phyloP scores from a whole-genome alignment of 345 rosid genomes.

The Syzygium aromaticum region DNA sequence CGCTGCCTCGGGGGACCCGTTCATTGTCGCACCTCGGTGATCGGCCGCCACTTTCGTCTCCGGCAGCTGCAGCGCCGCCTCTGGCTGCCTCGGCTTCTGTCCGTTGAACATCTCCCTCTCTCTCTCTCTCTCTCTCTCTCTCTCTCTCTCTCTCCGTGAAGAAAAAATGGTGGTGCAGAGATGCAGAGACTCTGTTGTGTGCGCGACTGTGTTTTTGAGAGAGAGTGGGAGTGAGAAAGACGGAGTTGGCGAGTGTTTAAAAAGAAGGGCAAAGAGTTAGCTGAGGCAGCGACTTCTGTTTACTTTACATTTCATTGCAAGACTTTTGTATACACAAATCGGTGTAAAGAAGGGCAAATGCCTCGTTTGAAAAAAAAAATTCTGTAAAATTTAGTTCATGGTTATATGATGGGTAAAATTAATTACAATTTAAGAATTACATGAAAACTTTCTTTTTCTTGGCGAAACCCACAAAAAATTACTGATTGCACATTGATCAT shows the following conservation, averaged over 20 bases:
- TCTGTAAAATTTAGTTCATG: too few species aligned
- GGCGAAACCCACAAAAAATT: background rate
- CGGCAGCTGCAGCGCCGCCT: conserved; percentile 14
- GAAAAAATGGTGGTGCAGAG: background rate
- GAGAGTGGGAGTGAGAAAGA: background rate
- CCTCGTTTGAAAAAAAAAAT: background rate
- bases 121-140: background rate
- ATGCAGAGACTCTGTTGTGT: background rate
- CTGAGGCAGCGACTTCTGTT: background rate
- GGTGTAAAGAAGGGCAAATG: background rate
- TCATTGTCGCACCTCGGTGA: background rate
- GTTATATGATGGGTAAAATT: background rate
- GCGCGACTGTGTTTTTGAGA: background rate
- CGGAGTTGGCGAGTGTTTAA: background rate
- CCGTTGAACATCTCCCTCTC: conserved; percentile 12
- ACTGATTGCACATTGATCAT: background rate
- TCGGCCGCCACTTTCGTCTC: conserved; percentile 15
- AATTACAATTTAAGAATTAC: too few species aligned
- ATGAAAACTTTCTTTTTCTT: too few species aligned
- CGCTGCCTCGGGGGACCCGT: conserved; percentile 1
- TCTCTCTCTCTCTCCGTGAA: background rate
- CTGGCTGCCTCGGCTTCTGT: conserved; percentile 12
- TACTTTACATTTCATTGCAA: background rate
- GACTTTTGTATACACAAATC: background rate
- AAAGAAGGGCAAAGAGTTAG: background rate